These are phyloP conservation scores for Xylaria intraflava DNA, from an alignment of 495 filamentous ascomycete genomes.

Conservation along the genomic window DNA sequence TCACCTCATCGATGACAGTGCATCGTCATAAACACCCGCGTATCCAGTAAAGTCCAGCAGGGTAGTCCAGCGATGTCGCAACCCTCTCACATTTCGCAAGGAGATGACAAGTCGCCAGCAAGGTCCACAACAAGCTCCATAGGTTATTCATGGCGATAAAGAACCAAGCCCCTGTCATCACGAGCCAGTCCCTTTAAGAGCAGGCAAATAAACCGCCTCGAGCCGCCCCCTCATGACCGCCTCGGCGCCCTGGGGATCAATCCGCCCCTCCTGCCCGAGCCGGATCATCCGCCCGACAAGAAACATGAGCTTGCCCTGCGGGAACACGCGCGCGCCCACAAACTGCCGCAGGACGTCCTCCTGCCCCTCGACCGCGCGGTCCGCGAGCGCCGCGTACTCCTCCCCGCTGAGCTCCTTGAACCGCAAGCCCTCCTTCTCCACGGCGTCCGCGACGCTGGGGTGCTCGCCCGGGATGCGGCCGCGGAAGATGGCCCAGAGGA, in stretches of 20 bases:
- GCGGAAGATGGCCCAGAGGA: slow-evolving; percentile 55
- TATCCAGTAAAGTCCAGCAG: too few species aligned
- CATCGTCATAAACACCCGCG: too few species aligned
- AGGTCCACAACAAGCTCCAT: too few species aligned
- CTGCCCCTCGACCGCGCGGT: slow-evolving; percentile 40
- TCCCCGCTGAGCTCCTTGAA: slow-evolving; percentile 54
- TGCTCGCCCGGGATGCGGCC: slow-evolving; percentile 35
- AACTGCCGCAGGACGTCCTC: slow-evolving; percentile 66
- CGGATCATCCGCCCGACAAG: slow-evolving; percentile 91
- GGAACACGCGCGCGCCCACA: slow-evolving; percentile 52
- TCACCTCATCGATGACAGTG: too few species aligned
- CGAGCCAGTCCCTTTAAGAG: slow-evolving; percentile 7
- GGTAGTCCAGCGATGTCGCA: too few species aligned
- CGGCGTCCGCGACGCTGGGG: slow-evolving; percentile 50
- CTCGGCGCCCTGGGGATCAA: slow-evolving; percentile 70
- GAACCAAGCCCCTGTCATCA: too few species aligned
- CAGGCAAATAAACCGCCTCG: slow-evolving; percentile 23
- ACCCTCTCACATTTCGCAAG: too few species aligned
- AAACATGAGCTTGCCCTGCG: slow-evolving; percentile 70
- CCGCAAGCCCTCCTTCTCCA: slow-evolving; percentile 60
- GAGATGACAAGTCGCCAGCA: too few species aligned
- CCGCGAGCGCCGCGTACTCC: slow-evolving; percentile 54
- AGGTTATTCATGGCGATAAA: too few species aligned
- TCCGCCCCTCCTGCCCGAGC: slow-evolving; percentile 62
- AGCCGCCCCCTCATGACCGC: slow-evolving; percentile 54